Evolutionary conservation across 176 grass and related monocot species (phyloP), one percentile per base, ranked within the genome.

Genomic region (Lolium perenne): DNA sequence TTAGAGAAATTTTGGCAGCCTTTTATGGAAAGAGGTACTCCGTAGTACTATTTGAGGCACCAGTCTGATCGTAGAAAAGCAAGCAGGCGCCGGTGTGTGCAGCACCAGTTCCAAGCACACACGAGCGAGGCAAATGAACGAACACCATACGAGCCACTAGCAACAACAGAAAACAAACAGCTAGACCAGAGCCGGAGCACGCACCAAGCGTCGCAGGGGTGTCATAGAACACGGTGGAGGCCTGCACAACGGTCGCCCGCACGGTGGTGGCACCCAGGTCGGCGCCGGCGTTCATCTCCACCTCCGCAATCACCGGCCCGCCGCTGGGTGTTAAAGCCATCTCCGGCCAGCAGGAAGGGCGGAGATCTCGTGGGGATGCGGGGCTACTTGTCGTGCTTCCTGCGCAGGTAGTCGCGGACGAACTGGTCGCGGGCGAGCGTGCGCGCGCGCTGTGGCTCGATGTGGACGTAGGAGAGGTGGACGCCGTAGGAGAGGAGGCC

Each of bases 221-320:
- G 86, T 94, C 92, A 88, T 96, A 89, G 89, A 99, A 96, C 26
- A 96, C 54, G 84, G 90, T 99, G 88, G 85, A 92, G 64, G 93
- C 94, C 83, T 99, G 92, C n/a, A 96, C 94, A 32, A 96, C 90
- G 74, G 91, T 98, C 76, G 92, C 97, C 38, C 97, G 89, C 59
- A 98, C 90, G 83, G 88, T 84, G 72, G 79, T 68, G 38, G 94
- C 80, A 15, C 51, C 47, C 50, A 82, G 89, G 82, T 96, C 94
- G 55, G 82, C 57, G 82, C 84, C 70, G 60, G 43, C 61, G 71
- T 92, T 94, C 97, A 98, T 98, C 50, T 94, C 93, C 38, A 98
- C 92, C 88, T 99, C 94, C 9, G 90, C 54, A 40, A 94, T 91
- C 78, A 94, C 83, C 50, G 86, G 82, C 49, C 12, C 89, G 51